A percentile compares a stretch with the other conserved stretches of the same genome.
These are phyloP conservation scores for Pilaira anomala DNA, from an alignment of 192 early-diverging fungal genomes.

Conservation along the genomic window DNA sequence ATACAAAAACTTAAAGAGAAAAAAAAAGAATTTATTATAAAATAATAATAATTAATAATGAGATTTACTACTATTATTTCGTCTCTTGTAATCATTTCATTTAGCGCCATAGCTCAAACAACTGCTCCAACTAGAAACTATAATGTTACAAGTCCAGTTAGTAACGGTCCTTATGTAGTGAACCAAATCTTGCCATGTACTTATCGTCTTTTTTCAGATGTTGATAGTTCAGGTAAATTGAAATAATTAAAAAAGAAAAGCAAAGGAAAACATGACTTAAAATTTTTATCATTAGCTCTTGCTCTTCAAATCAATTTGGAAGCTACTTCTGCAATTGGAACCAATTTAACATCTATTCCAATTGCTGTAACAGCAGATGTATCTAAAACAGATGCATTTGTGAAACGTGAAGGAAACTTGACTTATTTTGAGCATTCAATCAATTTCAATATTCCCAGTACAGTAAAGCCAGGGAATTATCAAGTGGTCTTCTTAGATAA, in stretches of 20 bases:
- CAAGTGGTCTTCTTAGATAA: constrained; percentile 34
- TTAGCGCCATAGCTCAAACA: constrained; percentile 22
- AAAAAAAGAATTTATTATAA: too few species aligned
- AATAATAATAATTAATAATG: too few species aligned
- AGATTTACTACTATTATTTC: not conserved
- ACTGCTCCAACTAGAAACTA: constrained; percentile 31
- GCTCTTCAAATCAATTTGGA: constrained; percentile 26
- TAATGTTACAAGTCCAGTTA: constrained; percentile 34
- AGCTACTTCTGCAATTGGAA: not conserved
- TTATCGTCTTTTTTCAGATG: constrained; percentile 26
- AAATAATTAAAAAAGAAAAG: not conserved
- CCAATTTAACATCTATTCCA: constrained; percentile 5
- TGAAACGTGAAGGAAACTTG: constrained; percentile 23
- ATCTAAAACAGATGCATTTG: constrained; percentile 20
- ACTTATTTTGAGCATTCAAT: constrained; percentile 32
- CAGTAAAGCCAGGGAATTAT: constrained; percentile 31
- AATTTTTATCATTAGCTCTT: constrained; percentile 18
- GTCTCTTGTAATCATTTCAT: not conserved
- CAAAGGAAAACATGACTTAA: not conserved
- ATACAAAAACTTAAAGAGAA: too few species aligned
- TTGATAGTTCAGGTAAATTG: constrained; percentile 30
- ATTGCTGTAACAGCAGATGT: constrained; percentile 35
- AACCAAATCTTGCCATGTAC: constrained; percentile 23
- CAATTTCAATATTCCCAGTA: constrained; percentile 32
- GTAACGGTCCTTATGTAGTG: constrained; percentile 15